These are phyloP conservation scores for Bothriochloa decipiens DNA, from an alignment of 176 grass and related monocot species.

Conservation along the genomic window DNA sequence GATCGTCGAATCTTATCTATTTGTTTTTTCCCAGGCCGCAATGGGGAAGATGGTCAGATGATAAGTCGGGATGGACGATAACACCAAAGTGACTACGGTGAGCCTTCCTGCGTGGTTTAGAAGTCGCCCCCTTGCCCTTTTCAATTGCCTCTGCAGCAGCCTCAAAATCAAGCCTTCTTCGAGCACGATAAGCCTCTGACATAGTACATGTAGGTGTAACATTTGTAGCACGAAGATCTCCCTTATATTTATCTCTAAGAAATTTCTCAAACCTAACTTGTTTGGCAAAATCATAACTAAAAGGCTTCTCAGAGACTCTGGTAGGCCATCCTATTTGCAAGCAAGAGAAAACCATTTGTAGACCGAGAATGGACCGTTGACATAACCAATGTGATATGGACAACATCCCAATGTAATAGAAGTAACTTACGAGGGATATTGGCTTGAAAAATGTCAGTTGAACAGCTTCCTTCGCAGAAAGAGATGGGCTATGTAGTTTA, in stretches of 20 bases:
- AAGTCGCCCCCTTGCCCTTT: constrained; percentile 50
- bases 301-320: constrained; percentile 74
- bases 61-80: neutral
- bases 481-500: constrained; percentile 49
- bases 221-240: constrained; percentile 72
- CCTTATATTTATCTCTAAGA: constrained; percentile 86
- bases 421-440: constrained; percentile 68
- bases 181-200: constrained; percentile 85
- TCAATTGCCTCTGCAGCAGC: constrained; percentile 87
- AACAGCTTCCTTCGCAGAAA: constrained; percentile 63
- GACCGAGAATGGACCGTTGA: constrained; percentile 27
- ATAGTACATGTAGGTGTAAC: constrained; percentile 42
- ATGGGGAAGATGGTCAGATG: neutral
- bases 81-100: neutral
- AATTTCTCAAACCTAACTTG: constrained; percentile 92
- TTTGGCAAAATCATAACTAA: constrained; percentile 80
- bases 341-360: constrained; percentile 37
- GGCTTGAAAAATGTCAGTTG: constrained; percentile 82
- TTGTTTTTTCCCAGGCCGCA: neutral
- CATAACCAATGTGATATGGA: constrained; percentile 9
- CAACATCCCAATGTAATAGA: constrained; percentile 15
- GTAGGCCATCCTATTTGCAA: constrained; percentile 59
- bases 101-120: neutral
- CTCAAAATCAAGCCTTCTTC: constrained; percentile 93
- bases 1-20: neutral